These are phyloP conservation scores for Aaosphaeria pasadenensis DNA, from an alignment of 2,329 filamentous ascomycete genomes.

Conservation along the genomic window DNA sequence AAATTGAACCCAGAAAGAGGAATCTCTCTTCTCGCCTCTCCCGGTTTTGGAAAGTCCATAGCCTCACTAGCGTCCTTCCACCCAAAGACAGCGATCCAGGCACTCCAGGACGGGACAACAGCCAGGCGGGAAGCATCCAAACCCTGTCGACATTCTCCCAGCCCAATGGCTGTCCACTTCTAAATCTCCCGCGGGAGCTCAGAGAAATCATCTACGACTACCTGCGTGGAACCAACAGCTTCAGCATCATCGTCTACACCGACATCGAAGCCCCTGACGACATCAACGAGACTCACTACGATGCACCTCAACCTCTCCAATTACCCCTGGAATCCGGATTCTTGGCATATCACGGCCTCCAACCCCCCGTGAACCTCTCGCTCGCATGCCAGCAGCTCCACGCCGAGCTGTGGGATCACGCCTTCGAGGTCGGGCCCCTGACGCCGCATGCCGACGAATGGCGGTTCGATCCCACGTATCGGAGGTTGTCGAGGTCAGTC, in stretches of 20 bases:
- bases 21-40: too few species aligned
- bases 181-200: constrained; percentile 9
- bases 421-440: constrained; percentile 7
- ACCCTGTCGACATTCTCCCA: too few species aligned
- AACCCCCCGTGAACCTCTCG: constrained; percentile 3
- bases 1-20: too few species aligned
- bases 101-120: too few species aligned
- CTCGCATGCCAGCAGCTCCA: constrained; percentile 6
- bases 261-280: neutral
- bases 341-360: constrained; percentile 2
- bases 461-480: constrained; percentile 6
- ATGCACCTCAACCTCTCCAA: neutral
- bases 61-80: too few species aligned
- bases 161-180: neutral
- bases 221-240: neutral
- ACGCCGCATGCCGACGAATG: constrained; percentile 4
- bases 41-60: too few species aligned
- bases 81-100: too few species aligned
- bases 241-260: neutral
- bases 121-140: too few species aligned
- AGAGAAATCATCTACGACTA: constrained; percentile 7
- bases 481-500: neutral
- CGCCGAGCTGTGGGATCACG: constrained; percentile 4
- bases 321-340: constrained; percentile 1
- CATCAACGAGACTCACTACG: neutral